phyloP scores from a whole-genome alignment of 208 protist species.

The Tritrichomonas musculus region DNA sequence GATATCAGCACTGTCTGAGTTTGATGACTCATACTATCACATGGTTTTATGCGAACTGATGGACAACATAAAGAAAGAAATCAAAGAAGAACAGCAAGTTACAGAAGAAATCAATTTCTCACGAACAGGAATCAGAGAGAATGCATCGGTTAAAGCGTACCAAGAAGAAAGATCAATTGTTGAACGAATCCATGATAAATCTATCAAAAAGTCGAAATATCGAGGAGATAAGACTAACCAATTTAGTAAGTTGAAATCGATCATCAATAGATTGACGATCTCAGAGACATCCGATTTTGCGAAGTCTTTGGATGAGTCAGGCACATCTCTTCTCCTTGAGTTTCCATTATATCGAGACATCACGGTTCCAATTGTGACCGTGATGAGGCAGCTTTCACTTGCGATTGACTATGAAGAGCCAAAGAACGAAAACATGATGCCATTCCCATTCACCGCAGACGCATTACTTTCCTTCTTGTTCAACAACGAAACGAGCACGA shows the following conservation, averaged over 20 bases:
- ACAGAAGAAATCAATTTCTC: neutral
- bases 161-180: neutral
- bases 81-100: neutral
- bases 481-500: too few species aligned
- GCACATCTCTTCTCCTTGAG: neutral
- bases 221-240: neutral
- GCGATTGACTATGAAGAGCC: neutral
- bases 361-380: neutral
- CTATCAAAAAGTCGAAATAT: neutral
- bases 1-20: neutral
- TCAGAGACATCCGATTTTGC: neutral
- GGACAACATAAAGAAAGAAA: neutral
- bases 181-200: neutral
- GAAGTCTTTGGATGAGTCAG: neutral
- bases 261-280: neutral
- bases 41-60: neutral
- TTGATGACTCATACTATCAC: conserved; percentile 32
- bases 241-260: neutral
- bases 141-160: neutral
- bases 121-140: neutral
- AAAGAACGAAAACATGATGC: neutral
- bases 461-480: neutral
- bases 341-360: conserved; percentile 22
- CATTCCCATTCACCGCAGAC: conserved; percentile 18
- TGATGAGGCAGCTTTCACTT: neutral